These are phyloP conservation scores for Saccharomycopsis sp. DNA, from an alignment of 805 yeast species.

Conservation along the genomic window DNA sequence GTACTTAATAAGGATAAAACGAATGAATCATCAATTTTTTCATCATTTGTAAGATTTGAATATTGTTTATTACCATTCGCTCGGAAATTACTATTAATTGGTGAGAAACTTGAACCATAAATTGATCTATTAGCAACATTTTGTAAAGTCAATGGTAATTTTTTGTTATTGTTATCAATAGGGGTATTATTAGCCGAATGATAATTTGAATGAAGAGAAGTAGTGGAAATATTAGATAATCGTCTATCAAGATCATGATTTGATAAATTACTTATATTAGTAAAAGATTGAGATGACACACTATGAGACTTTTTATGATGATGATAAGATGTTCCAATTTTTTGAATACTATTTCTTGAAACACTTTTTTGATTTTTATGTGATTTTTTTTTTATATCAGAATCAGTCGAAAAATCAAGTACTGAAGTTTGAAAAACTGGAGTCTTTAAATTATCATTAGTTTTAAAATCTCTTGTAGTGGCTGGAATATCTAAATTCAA, in stretches of 20 bases:
- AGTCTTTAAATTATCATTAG: slow-evolving; percentile 8
- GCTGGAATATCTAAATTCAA: neutral
- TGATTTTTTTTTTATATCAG: slow-evolving; percentile 1
- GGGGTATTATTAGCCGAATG: too few species aligned
- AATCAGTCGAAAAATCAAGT: slow-evolving; percentile 11
- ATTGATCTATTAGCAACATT: too few species aligned
- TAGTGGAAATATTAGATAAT: neutral
- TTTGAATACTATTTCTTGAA: slow-evolving; percentile 1
- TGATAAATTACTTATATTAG: slow-evolving; percentile 3
- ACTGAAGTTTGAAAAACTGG: slow-evolving; percentile 17
- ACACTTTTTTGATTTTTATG: slow-evolving; percentile 10
- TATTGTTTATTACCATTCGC: slow-evolving; percentile 4
- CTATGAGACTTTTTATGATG: slow-evolving; percentile 16
- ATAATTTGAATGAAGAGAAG: too few species aligned
- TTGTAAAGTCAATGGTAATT: too few species aligned
- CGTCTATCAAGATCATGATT: slow-evolving; percentile 5
- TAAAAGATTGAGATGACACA: slow-evolving; percentile 7
- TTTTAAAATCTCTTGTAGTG: slow-evolving; percentile 6
- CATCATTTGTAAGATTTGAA: slow-evolving; percentile 4
- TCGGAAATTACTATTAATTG: slow-evolving; percentile 4
- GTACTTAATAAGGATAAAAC: neutral
- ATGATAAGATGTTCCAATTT: neutral
- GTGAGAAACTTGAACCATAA: slow-evolving; percentile 11
- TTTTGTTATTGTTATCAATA: too few species aligned
- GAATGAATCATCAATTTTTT: slow-evolving; percentile 2